Evolutionary conservation across 108 stramenopile species (phyloP).

Genomic region (Tribonema minus): DNA sequence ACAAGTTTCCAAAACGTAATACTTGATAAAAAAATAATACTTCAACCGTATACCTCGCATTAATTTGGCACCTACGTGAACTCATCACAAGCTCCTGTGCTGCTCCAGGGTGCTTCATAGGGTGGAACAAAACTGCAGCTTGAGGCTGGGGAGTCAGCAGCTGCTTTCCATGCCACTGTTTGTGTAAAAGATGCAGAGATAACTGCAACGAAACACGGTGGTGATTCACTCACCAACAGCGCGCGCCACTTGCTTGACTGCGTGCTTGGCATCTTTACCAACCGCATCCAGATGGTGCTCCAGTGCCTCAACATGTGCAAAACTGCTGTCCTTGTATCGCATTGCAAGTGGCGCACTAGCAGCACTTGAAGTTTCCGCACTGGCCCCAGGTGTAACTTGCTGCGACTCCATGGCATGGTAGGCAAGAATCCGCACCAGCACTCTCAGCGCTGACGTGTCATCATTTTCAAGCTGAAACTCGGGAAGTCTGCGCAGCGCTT

Average conservation of each 20-base stretch:
- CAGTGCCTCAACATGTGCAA: not conserved
- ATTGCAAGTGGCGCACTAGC: not conserved
- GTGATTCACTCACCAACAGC: not conserved
- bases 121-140: too few relatives aligned
- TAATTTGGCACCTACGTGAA: too few relatives aligned
- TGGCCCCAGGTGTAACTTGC: not conserved
- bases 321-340: not conserved
- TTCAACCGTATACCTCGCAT: too few relatives aligned
- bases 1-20: too few relatives aligned
- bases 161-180: too few relatives aligned
- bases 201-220: not conserved
- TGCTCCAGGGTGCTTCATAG: too few relatives aligned
- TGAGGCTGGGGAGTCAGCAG: too few relatives aligned
- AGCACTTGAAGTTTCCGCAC: not conserved
- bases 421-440: not conserved
- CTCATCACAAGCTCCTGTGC: too few relatives aligned
- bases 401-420: not conserved
- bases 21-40: too few relatives aligned
- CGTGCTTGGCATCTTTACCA: not conserved
- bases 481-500: not conserved
- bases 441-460: not conserved
- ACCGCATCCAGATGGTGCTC: not conserved
- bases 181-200: not conserved
- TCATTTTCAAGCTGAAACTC: not conserved
- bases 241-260: not conserved